Evolutionary conservation across 2,329 filamentous ascomycete genomes (phyloP).

Genomic region (Aciculosporium take): DNA sequence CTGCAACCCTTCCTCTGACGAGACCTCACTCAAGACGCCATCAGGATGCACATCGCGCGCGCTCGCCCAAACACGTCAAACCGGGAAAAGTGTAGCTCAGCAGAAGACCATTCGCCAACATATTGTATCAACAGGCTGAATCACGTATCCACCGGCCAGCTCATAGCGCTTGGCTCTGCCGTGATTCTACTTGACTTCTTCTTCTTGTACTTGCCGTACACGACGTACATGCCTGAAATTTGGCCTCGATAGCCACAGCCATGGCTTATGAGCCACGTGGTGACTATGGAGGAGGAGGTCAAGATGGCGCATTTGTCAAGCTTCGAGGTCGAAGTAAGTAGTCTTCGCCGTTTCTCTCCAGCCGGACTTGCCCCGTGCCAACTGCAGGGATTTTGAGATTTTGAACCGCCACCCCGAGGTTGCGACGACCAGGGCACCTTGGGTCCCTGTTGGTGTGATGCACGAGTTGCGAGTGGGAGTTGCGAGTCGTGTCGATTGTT

Average conservation of each 20-base stretch:
- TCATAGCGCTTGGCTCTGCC: neutral
- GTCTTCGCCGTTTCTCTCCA: constrained; percentile 4
- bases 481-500: neutral
- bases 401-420: neutral
- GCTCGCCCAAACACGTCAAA: neutral
- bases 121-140: neutral
- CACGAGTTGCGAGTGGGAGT: too few relatives aligned
- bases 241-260: constrained; percentile 6
- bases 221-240: constrained; percentile 5
- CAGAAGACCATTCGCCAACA: neutral
- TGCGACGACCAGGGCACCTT: neutral
- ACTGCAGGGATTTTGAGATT: neutral
- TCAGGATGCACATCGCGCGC: neutral
- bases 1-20: constrained; percentile 1
- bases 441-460: neutral
- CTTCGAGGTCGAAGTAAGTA: constrained; percentile 38
- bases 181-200: neutral
- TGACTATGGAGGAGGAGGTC: constrained; percentile 30
- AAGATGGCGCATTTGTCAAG: constrained; percentile 32
- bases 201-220: neutral
- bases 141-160: neutral
- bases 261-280: constrained; percentile 43
- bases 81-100: neutral
- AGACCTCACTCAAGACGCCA: neutral
- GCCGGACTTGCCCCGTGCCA: neutral